Conservation (phyloP, 2,329 filamentous ascomycete species). For the Pyrenophora graminea region DNA sequence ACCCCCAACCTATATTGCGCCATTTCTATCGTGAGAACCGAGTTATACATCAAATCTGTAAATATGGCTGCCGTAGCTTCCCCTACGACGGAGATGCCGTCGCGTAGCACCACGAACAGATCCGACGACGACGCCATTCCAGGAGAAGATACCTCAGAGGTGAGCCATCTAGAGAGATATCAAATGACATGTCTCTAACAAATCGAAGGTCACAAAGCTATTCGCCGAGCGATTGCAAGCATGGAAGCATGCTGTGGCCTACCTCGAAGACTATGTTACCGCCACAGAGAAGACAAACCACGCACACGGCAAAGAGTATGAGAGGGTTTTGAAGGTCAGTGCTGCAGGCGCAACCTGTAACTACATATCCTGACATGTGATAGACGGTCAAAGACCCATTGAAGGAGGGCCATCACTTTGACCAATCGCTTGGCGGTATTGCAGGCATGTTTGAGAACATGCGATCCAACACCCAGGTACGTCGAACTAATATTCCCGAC, state of each 20-base stretch:
- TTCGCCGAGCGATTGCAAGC: conserved; percentile 87
- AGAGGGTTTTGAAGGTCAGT: conserved; percentile 82
- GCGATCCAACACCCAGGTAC: conserved; percentile 80
- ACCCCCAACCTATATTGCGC: conserved; percentile 2
- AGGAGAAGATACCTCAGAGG: conserved; percentile 55
- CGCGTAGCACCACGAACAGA: conserved; percentile 38
- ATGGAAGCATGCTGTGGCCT: conserved; percentile 92
- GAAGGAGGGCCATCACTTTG: conserved; percentile 90
- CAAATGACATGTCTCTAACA: conserved; percentile 1
- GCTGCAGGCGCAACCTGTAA: not conserved
- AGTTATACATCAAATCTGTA: not conserved
- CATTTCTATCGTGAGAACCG: not conserved
- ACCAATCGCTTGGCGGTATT: conserved; percentile 83
- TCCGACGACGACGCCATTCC: conserved; percentile 53
- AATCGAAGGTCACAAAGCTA: conserved; percentile 55
- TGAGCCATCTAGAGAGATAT: not conserved
- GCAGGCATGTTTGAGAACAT: conserved; percentile 93
- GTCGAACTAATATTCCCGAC: not conserved
- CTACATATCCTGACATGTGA: conserved; percentile 11
- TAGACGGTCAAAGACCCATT: conserved; percentile 84
- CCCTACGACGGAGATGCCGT: conserved; percentile 36
- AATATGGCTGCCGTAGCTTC: conserved; percentile 42
- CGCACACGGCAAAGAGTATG: conserved; percentile 88
- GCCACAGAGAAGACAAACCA: conserved; percentile 86
- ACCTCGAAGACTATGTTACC: conserved; percentile 86